phyloP scores from a whole-genome alignment of 352 stramenopile genomes.

The Globisporangium cederbergense region DNA sequence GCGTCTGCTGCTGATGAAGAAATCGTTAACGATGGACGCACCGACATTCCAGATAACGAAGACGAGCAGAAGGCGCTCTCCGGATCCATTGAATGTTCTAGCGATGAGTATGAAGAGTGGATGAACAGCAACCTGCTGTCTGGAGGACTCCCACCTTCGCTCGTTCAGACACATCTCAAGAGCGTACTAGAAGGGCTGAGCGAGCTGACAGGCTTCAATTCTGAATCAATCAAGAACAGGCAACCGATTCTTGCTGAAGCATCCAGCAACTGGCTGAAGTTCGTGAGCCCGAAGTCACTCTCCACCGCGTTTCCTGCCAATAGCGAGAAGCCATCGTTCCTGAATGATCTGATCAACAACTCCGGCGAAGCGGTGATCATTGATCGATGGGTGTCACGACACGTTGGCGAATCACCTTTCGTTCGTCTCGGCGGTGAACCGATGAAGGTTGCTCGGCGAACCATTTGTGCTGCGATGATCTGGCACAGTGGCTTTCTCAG shows the following conservation, averaged over 20 bases:
- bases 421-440: conserved; percentile 70
- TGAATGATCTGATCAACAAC: conserved; percentile 71
- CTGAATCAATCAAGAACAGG: conserved; percentile 11
- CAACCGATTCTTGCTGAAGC: conserved; percentile 45
- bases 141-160: conserved; percentile 56
- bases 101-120: conserved; percentile 83
- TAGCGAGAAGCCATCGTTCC: conserved; percentile 25
- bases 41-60: conserved; percentile 22
- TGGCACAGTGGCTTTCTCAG: conserved; percentile 81
- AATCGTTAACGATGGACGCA: conserved; percentile 28
- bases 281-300: conserved; percentile 59
- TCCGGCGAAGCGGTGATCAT: conserved; percentile 49
- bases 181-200: conserved; percentile 42
- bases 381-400: conserved; percentile 77
- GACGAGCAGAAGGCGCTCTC: conserved; percentile 39
- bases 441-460: conserved; percentile 86
- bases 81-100: conserved; percentile 45
- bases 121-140: conserved; percentile 68
- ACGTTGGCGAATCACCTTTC: conserved; percentile 84
- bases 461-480: conserved; percentile 85
- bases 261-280: conserved; percentile 51
- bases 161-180: conserved; percentile 65
- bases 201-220: conserved; percentile 43
- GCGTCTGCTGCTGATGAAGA: conserved; percentile 28
- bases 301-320: conserved; percentile 23